A percentile compares a stretch with the other conserved stretches of the same genome.
These are phyloP conservation scores for Solanum megistacrolobum DNA, from an alignment of 257 asterid species.

Conservation along the genomic window DNA sequence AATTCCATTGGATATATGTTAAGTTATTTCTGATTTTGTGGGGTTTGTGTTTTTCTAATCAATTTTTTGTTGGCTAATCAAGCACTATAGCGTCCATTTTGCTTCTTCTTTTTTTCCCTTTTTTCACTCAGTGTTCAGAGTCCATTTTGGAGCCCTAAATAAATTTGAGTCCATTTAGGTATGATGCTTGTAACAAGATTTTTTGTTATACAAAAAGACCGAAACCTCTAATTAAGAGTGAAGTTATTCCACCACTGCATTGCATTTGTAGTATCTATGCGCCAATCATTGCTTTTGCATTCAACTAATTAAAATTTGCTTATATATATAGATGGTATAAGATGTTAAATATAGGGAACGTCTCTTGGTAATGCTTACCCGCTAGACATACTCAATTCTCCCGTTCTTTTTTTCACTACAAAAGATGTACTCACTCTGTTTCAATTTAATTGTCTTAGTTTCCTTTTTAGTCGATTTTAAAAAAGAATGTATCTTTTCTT, in stretches of 20 bases:
- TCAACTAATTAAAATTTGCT: background rate
- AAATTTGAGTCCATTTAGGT: too few species aligned
- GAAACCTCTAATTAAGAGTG: too few species aligned
- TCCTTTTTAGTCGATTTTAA: fast-evolving
- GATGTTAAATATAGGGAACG: background rate
- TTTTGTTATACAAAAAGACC: too few species aligned
- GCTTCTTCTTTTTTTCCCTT: too few species aligned
- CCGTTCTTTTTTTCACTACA: background rate
- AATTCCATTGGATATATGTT: background rate
- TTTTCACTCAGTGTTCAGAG: too few species aligned
- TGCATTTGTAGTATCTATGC: too few species aligned
- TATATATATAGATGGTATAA: background rate
- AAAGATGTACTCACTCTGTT: background rate
- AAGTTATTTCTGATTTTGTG: background rate
- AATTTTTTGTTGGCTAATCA: background rate
- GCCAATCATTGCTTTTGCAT: background rate
- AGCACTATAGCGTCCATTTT: background rate
- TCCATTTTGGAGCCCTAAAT: too few species aligned
- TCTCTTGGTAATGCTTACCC: background rate
- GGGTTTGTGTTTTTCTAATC: background rate
- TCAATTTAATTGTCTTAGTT: background rate
- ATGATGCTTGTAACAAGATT: too few species aligned
- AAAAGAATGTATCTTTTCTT: background rate
- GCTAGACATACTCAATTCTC: background rate
- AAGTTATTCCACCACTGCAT: too few species aligned